Conservation (phyloP, 768 basidiomycete genomes). For the Agaricus subrufescens region DNA sequence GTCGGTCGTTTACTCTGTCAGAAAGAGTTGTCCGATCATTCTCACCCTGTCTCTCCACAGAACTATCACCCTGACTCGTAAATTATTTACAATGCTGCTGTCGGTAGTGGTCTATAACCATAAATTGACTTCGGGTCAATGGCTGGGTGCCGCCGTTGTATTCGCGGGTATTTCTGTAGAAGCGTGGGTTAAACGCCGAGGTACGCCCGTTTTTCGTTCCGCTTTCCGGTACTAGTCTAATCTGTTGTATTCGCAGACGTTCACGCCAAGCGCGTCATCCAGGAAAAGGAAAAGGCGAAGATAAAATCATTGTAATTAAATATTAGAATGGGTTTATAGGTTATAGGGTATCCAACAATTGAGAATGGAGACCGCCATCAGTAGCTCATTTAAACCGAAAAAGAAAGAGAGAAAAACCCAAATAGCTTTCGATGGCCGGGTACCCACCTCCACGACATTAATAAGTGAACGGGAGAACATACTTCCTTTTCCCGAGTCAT, state of each 20-base stretch:
- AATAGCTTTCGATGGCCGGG: background rate
- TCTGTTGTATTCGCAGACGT: slow-evolving; percentile 46
- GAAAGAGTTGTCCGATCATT: background rate
- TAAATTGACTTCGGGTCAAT: slow-evolving; percentile 77
- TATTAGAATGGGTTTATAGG: slow-evolving; percentile 7
- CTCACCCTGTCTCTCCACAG: slow-evolving; percentile 32
- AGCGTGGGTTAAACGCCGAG: slow-evolving; percentile 86
- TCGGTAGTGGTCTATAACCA: slow-evolving; percentile 93
- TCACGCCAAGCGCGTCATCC: slow-evolving; percentile 72
- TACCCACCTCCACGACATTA: background rate
- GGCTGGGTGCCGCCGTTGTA: slow-evolving; percentile 88
- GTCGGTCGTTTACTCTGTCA: background rate
- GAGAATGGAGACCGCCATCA: background rate
- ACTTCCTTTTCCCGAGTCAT: background rate
- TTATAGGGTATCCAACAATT: slow-evolving; percentile 8
- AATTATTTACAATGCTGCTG: slow-evolving; percentile 96
- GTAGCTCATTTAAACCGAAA: background rate
- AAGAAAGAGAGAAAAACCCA: background rate
- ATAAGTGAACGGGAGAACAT: background rate
- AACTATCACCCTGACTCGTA: slow-evolving; percentile 93
- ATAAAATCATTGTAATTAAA: slow-evolving; percentile 66
- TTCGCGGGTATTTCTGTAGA: slow-evolving; percentile 96
- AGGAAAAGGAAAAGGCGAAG: slow-evolving; percentile 81
- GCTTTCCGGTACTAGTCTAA: slow-evolving; percentile 11
- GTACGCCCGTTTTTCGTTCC: slow-evolving; percentile 30